Conservation (phyloP, 1,139 yeast genomes). For the Pichia sp. region DNA sequence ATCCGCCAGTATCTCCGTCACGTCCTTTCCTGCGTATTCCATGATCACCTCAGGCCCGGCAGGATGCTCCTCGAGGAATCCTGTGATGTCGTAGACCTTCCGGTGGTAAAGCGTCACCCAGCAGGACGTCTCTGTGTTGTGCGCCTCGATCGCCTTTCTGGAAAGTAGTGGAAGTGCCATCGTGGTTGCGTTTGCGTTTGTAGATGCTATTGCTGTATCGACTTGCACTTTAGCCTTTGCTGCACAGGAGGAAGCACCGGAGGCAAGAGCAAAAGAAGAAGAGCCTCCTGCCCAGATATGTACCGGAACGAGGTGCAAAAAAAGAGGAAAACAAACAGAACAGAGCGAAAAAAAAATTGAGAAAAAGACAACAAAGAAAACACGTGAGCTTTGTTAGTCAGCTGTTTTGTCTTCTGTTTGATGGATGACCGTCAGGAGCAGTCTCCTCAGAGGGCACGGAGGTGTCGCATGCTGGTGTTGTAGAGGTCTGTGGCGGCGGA, state of each 20-base stretch:
- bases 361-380: background rate
- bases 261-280: background rate
- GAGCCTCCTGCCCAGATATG: background rate
- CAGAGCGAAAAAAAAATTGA: background rate
- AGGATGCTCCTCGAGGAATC: constrained; percentile 78
- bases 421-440: no score
- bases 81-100: constrained; percentile 78
- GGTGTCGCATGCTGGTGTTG: background rate
- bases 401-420: background rate
- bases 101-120: constrained; percentile 78
- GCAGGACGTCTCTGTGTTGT: constrained; percentile 51
- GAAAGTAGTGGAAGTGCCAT: constrained; percentile 40
- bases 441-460: background rate
- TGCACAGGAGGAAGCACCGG: background rate
- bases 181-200: background rate
- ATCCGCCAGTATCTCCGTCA: constrained; percentile 76
- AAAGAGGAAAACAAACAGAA: background rate
- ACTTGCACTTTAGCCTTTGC: no score
- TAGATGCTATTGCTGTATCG: background rate
- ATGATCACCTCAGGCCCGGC: constrained; percentile 75
- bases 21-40: constrained; percentile 80
- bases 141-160: constrained; percentile 42
- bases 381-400: background rate
- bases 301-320: background rate
- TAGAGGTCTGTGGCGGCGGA: background rate